phyloP scores from a whole-genome alignment of 2,329 filamentous ascomycete species.

The Curvularia sp. region DNA sequence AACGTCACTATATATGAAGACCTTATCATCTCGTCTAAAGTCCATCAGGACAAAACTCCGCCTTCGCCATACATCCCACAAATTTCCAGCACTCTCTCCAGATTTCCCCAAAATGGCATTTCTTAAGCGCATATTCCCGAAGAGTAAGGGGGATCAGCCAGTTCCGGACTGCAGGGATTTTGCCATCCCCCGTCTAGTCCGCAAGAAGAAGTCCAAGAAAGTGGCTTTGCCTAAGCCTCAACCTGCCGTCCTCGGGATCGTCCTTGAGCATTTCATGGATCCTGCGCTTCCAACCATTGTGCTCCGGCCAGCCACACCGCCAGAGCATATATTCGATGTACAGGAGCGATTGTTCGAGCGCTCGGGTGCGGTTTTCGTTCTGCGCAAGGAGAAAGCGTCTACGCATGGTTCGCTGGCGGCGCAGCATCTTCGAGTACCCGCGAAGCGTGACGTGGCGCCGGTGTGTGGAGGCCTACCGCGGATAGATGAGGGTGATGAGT shows the following conservation, averaged over 20 bases:
- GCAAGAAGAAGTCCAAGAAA: background rate
- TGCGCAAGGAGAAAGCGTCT: background rate
- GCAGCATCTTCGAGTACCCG: background rate
- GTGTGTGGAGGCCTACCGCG: background rate
- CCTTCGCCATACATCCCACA: background rate
- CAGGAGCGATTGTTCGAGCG: background rate
- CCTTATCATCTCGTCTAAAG: background rate
- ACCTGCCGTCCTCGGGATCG: background rate
- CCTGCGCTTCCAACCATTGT: background rate
- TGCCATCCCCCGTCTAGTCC: background rate
- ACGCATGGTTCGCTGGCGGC: background rate
- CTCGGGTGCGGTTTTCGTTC: background rate
- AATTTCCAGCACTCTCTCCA: background rate
- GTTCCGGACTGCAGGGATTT: background rate
- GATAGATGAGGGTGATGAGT: background rate
- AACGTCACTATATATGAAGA: background rate
- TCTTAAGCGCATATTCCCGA: background rate
- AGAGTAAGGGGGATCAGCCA: background rate
- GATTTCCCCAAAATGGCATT: background rate
- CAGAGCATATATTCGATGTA: background rate
- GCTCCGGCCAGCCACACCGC: background rate
- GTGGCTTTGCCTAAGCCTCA: too few species aligned
- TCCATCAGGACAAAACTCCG: background rate
- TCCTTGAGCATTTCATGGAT: background rate
- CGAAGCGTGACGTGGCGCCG: background rate